A percentile compares a stretch with the other conserved stretches of the same genome.
These are phyloP conservation scores for Papiliotrema fonsecae DNA, from an alignment of 1,284 basidiomycete species.

Conservation along the genomic window DNA sequence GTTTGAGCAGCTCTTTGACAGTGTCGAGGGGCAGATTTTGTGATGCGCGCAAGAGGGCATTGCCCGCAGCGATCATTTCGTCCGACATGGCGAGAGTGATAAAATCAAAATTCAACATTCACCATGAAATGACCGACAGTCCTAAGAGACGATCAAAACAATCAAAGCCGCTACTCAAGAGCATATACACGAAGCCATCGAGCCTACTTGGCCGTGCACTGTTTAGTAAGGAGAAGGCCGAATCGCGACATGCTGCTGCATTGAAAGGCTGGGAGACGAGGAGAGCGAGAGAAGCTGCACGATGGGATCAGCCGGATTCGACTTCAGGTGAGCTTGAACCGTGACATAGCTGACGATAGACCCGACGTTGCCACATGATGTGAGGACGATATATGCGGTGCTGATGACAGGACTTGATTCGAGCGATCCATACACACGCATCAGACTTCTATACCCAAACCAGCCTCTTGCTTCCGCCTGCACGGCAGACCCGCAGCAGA, in stretches of 20 bases:
- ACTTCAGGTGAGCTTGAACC: background rate
- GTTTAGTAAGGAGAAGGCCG: too few species aligned
- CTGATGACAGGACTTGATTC: conserved; percentile 16
- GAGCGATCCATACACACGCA: conserved; percentile 19
- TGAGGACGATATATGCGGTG: too few species aligned
- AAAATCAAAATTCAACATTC: background rate
- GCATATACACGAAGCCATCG: background rate
- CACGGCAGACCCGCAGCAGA: conserved; percentile 1
- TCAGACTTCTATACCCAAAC: conserved; percentile 15
- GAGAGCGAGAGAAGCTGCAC: conserved; percentile 1
- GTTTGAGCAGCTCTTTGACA: conserved; percentile 58
- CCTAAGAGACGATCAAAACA: background rate
- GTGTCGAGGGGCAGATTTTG: conserved; percentile 50
- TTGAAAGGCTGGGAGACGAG: conserved; percentile 2
- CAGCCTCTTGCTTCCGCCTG: conserved; percentile 8
- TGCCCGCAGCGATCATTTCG: conserved; percentile 19
- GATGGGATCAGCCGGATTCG: background rate
- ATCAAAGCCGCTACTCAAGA: background rate
- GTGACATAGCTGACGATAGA: background rate
- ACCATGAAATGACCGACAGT: background rate
- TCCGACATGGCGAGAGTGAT: conserved; percentile 1
- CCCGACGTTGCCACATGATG: conserved; percentile 6
- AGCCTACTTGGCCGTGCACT: background rate
- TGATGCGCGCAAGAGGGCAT: conserved; percentile 25
- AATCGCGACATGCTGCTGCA: too few species aligned